Evolutionary conservation across 371 early-diverging fungal species (phyloP), one percentile per base, ranked within the genome.

Genomic region (Saksenaea vasiformis): DNA sequence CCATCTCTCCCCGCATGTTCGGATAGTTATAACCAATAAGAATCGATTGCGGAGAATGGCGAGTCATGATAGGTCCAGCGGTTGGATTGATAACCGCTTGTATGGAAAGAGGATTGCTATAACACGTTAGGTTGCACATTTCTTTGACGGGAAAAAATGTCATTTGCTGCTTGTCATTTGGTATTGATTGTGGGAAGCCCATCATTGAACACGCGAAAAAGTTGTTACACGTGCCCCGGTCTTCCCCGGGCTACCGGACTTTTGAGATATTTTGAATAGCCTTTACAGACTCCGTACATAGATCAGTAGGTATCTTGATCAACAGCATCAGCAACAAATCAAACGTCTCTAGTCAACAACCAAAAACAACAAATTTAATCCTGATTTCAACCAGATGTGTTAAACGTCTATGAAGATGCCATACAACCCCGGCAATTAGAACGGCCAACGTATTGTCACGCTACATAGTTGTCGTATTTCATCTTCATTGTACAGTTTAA

Each of bases 21-120:
- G 51, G 51, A 47, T 47, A 19, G 51, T 47, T 47, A 47, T 47
- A 47, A 47, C 51, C 51, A 47, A 47, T 47, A 47, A 47, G 22
- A 47, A 47, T 22, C n/a, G 22, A 22, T 22, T 10, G 17, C 51
- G 51, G 51, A 47, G 51, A 47, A 47, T 47, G 22, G 0, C 51
- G 51, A 47, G 22, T 22, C 22, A 22, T 47, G 51, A 47, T 47
- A 47, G 51, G 51, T 47, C 10, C 51, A 47, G 22, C 7, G 22
- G 10, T 10, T 22, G 24, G 22, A 5, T 47, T 47, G 51, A 47
- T 47, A 47, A 47, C 51, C 10, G 22, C 51, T 22, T 19, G 51
- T 47, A 47, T 47, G 51, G 51, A n/a, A 47, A 47, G 51, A 47
- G 7, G 8, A 8, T 47, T 47, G 24, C 51, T 22, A 47, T 47